Percentiles rank a stretch among this genome's conserved stretches.
phyloP scores from a whole-genome alignment of 1,139 yeast genomes.

The Spathaspora sp. region DNA sequence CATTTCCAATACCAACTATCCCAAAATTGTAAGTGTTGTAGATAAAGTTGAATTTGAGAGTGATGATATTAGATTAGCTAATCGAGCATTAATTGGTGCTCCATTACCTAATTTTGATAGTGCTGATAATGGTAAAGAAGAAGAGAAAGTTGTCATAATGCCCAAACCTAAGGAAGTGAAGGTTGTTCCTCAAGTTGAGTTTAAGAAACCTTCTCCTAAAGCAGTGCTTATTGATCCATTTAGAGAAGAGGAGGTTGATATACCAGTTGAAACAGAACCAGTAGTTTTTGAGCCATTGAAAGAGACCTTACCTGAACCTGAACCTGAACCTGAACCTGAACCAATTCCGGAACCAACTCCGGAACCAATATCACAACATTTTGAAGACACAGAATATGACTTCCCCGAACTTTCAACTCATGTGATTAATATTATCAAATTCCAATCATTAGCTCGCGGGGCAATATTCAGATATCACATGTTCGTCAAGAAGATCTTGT shows the following conservation, averaged over 20 bases:
- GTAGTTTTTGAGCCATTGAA: background rate
- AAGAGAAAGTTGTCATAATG: slow-evolving; percentile 25
- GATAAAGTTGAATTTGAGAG: slow-evolving; percentile 63
- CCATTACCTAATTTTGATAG: slow-evolving; percentile 64
- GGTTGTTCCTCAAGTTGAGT: background rate
- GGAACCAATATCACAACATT: background rate
- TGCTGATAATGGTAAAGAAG: slow-evolving; percentile 29
- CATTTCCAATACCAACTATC: slow-evolving; percentile 53
- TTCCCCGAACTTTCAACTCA: slow-evolving; percentile 23
- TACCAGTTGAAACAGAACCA: background rate
- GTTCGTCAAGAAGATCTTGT: slow-evolving; percentile 60
- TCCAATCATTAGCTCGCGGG: slow-evolving; percentile 69
- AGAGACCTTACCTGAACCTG: background rate
- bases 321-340: background rate
- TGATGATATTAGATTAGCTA: slow-evolving; percentile 68
- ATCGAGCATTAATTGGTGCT: slow-evolving; percentile 60
- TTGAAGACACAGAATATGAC: background rate
- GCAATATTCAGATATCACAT: slow-evolving; percentile 60
- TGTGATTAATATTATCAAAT: slow-evolving; percentile 29
- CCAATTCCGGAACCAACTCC: background rate
- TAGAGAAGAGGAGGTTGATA: slow-evolving; percentile 8
- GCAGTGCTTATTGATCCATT: slow-evolving; percentile 15
- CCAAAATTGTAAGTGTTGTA: slow-evolving; percentile 62
- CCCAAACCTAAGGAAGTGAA: slow-evolving; percentile 8
- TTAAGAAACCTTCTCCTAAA: background rate